Base-by-base conservation (phyloP, 1,284 basidiomycete species). In the Irpex sp. region DNA sequence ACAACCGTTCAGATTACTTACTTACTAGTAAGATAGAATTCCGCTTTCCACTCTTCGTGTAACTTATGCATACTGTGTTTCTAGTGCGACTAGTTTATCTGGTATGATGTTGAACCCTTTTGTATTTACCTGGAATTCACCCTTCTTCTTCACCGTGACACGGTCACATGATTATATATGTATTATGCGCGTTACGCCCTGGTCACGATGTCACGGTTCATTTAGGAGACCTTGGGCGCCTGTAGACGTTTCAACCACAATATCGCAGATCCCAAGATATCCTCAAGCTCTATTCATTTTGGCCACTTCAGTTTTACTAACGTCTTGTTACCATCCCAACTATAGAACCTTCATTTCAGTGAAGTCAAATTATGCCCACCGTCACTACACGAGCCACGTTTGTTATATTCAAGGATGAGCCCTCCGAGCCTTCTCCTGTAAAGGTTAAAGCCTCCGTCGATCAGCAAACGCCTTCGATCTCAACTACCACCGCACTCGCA, bases 351-450 rank as follows among this genome's bases (percentile, higher is more conserved):
- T 15, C 8, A 15, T 11, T 44, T 60, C 5, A 5, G 11, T 31
- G 21, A 9, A 21, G 5, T 17, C 26, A 56, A 57, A 19, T 3
- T 36, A 56, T 56, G 54, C 13, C 54, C 11, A 37, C 54, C 85
- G 17, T 54, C 52, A 54, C 88, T 81, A 77, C 85, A 69, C 74
- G 78, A 64, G 84, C 85, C 64, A 78, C 77, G 38, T 91, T 91
- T 72, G 82, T 83, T 59, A 85, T 91, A 62, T 91, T 89, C 74
- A 81, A 83, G 67, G 89, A 91, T 75, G 71, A 74, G 60, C 61
- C 69, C 11, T 64, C 69, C 31, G 31, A 34, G 31, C 5, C 31
- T 7, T 63, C 71, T 7, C 60, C 61, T 8, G 63, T 65, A 57
- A 63, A 66, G 15, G 34, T 15, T 15, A 37, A 47, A 47, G 40